Base-by-base conservation (phyloP, 331 rosid species). In the Saraca asoca region DNA sequence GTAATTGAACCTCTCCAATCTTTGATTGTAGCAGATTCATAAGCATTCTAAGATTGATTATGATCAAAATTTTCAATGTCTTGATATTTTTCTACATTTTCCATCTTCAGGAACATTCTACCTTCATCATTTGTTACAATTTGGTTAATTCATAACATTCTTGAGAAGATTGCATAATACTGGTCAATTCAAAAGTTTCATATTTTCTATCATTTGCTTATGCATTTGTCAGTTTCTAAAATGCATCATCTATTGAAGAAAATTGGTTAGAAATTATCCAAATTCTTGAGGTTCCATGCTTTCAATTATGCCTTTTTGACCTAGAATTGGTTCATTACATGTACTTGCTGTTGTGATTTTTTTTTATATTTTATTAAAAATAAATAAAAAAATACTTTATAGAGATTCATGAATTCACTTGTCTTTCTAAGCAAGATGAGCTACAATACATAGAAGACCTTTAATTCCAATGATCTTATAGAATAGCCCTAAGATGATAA, bases 231-330 rank as follows among this genome's bases (percentile, higher is more conserved):
- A 57, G 42, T 16, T 78, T 60, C 59, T 79, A 56, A 66, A 65
- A 69, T 70, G 17, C 48, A 57, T 83, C 75, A 39, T 73, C 83
- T 1, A 62, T 41, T 51, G 46, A 31, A 19, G 81, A 78, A 66
- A 64, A 50, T 71, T 68, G 87, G 66, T 77, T 77, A 50, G 59
- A 63, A 16, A 44, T 72, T 51, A 45, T 5, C 51, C 73, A 19
- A 53, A 68, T 69, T 79, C 91, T 50, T 73, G 78, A 76, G 71
- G 51, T 56, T 60, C 76, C 3, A 29, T 61, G 60, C 65, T 58
- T 46, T 67, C 75, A 64, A 7, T 44, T 17, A 39, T 18, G 51
- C 8, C 55, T 13, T 80, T 76, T 50, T 29, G 62, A 53, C 66
- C 79, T 7, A 66, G 68, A 59, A 11, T 49, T 12, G 11, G 57